Percentiles rank a stretch among this genome's conserved stretches.
Conservation (phyloP, 2,329 filamentous ascomycete genomes). For the Microsporum audouinii region DNA sequence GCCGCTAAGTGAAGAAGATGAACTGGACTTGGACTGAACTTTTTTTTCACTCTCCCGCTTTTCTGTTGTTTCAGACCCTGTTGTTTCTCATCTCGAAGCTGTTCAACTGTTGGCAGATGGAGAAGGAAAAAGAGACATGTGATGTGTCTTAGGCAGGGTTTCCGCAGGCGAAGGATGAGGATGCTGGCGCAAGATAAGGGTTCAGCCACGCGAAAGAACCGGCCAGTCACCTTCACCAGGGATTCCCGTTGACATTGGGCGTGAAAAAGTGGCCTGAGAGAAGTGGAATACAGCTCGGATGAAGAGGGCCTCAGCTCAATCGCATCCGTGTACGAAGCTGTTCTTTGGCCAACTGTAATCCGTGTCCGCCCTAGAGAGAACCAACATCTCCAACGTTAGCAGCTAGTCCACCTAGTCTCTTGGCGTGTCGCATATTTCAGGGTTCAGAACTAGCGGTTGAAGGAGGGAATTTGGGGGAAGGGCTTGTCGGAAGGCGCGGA, state of each 20-base stretch:
- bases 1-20: background rate
- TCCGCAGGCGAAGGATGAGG: background rate
- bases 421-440: background rate
- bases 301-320: slow-evolving; percentile 10
- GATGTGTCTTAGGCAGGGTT: background rate
- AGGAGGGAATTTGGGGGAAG: background rate
- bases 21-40: background rate
- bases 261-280: background rate
- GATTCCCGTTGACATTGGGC: background rate
- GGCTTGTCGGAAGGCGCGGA: background rate
- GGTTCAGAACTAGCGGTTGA: background rate
- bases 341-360: slow-evolving; percentile 52
- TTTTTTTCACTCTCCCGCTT: background rate
- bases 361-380: slow-evolving; percentile 34
- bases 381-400: background rate
- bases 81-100: too few species aligned
- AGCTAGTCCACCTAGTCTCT: background rate
- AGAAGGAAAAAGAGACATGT: background rate
- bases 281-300: background rate
- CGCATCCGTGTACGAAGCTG: slow-evolving; percentile 48
- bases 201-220: background rate
- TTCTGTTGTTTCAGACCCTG: background rate
- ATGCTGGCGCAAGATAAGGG: background rate
- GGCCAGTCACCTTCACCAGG: background rate
- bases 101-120: background rate